These are phyloP conservation scores for Paecilomyces sp. DNA, from an alignment of 2,329 filamentous ascomycete genomes.

Conservation along the genomic window DNA sequence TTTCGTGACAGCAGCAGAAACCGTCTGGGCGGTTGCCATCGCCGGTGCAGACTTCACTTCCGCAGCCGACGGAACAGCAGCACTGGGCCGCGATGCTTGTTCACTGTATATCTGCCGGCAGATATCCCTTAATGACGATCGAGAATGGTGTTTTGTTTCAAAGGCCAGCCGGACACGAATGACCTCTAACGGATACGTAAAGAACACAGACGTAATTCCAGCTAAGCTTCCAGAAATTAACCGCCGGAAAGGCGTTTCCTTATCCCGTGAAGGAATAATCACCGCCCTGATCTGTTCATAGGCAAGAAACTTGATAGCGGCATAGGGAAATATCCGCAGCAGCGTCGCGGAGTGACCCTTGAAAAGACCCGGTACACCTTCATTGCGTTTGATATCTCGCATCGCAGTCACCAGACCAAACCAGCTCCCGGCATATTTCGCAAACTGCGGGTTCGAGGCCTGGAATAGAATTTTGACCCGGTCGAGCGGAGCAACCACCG, in stretches of 20 bases:
- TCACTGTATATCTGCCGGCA: conserved; percentile 84
- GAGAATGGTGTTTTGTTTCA: conserved; percentile 71
- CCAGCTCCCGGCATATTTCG: conserved; percentile 88
- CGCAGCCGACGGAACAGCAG: conserved; percentile 32
- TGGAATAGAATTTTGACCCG: conserved; percentile 99
- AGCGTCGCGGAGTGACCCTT: conserved; percentile 92
- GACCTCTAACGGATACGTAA: conserved; percentile 91
- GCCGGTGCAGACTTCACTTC: conserved; percentile 33
- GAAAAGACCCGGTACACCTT: conserved; percentile 73
- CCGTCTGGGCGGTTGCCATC: conserved; percentile 27
- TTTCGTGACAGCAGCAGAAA: conserved; percentile 37
- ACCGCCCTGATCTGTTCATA: conserved; percentile 89
- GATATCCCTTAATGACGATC: conserved; percentile 66
- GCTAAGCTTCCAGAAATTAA: conserved; percentile 38
- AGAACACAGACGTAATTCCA: conserved; percentile 86
- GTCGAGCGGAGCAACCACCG: conserved; percentile 88
- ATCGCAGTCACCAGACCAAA: conserved; percentile 75
- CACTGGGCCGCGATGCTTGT: conserved; percentile 38
- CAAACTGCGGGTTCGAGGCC: conserved; percentile 85
- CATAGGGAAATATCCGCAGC: conserved; percentile 92
- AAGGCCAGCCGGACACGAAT: conserved; percentile 89
- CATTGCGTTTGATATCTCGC: conserved; percentile 68
- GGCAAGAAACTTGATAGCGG: conserved; percentile 93
- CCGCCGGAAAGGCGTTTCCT: conserved; percentile 75
- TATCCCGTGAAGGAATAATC: conserved; percentile 61